Evolutionary conservation across 179 eudicot genomes (phyloP).

Genomic region (Silene noctiflora): DNA sequence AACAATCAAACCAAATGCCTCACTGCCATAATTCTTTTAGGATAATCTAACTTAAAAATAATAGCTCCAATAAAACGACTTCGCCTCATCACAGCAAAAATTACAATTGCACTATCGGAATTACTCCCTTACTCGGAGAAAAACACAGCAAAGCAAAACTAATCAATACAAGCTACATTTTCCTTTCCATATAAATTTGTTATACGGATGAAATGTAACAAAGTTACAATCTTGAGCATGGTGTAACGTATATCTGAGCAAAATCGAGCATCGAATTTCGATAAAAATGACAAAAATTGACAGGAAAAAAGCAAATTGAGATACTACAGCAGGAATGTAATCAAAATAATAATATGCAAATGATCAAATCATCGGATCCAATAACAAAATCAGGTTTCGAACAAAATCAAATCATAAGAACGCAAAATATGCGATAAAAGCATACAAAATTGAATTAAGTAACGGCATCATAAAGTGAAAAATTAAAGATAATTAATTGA

Average conservation of each 20-base stretch:
- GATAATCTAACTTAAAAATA: too few relatives aligned
- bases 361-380: slow-evolving; percentile 6
- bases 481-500: background rate
- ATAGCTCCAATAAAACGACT: too few relatives aligned
- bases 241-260: background rate
- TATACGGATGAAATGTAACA: background rate
- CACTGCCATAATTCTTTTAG: slow-evolving; percentile 1
- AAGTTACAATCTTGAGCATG: background rate
- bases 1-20: background rate
- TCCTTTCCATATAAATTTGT: background rate
- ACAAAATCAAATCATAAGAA: slow-evolving; percentile 5
- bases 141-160: background rate
- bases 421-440: background rate
- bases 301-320: slow-evolving; percentile 5
- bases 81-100: background rate
- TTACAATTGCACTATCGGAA: background rate
- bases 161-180: background rate
- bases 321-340: background rate
- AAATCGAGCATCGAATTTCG: background rate
- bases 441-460: background rate
- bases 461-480: background rate
- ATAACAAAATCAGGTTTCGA: background rate
- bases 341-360: background rate
- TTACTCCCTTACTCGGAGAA: background rate
- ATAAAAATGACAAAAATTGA: background rate